Percentiles rank a stretch among this genome's conserved stretches.
These are phyloP conservation scores for Dactylellina parvicollis DNA, from an alignment of 2,329 filamentous ascomycete species.

Conservation along the genomic window DNA sequence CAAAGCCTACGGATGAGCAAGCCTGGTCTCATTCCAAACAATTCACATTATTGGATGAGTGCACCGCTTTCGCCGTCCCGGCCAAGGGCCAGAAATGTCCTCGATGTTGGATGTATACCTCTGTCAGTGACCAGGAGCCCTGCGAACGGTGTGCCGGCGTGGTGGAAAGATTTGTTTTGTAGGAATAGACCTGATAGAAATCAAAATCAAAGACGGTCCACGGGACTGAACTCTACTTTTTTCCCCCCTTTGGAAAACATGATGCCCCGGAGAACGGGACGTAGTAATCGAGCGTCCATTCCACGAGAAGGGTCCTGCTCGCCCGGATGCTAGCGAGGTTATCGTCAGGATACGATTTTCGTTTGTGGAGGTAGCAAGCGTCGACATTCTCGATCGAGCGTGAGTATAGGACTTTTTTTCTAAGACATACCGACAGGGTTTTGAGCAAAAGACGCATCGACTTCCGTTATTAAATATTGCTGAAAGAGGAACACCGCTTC, in stretches of 20 bases:
- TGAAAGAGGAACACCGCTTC: background rate
- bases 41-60: slow-evolving; percentile 52
- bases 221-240: slow-evolving; percentile 5
- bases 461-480: background rate
- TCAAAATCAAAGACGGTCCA: background rate
- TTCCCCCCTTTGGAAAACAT: background rate
- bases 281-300: background rate
- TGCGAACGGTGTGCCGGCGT: slow-evolving; percentile 79
- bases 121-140: slow-evolving; percentile 72
- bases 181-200: slow-evolving; percentile 9
- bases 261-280: background rate
- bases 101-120: slow-evolving; percentile 87
- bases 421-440: background rate
- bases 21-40: slow-evolving; percentile 63
- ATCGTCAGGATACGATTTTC: background rate
- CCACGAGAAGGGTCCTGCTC: too few species aligned
- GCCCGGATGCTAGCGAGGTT: too few species aligned
- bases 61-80: slow-evolving; percentile 60
- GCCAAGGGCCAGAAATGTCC: slow-evolving; percentile 76
- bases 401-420: background rate
- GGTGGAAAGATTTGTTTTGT: slow-evolving; percentile 61
- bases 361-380: background rate
- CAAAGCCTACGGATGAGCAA: slow-evolving; percentile 58
- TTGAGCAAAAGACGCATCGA: background rate
- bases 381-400: slow-evolving; percentile 14